Base-by-base conservation (phyloP, 2,329 filamentous ascomycete genomes). In the Penicillium verrucosum region DNA sequence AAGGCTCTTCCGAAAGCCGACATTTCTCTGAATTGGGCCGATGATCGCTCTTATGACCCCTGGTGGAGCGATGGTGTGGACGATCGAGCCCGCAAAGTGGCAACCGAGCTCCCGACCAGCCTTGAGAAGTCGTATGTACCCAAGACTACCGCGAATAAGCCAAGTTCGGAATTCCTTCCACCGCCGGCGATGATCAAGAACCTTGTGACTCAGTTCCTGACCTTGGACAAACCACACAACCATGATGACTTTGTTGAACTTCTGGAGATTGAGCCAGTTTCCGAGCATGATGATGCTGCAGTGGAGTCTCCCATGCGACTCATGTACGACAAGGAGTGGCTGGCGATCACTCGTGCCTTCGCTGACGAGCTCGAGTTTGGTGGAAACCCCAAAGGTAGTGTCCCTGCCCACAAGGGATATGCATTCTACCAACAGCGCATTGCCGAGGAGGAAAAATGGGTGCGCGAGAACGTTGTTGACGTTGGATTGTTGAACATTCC, bases 311-410 rank as follows among this genome's bases (percentile, higher is more conserved):
- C 85, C 1, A 82, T 85, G 63, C 79, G 77, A 11, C 80, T 97
- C 0, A 78, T 86, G 46, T 97, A 99, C 70, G 94, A 99, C 72
- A 85, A 87, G 11, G 94, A 99, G 76, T 99, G 93, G 93, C 85
- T 99, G 8, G 89, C 94, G 41, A 97, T 99, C 61, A 92, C 88
- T 12, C 89, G 93, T 41, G 88, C 86, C 8, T 95, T 97, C 68
- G 85, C 89, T 40, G 66, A 79, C 3, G 80, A 85, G 40, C 79
- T 94, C 2, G 74, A 77, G 1, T 77, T 93, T 37, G 89, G 90
- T 43, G 49, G 49, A 16, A 80, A 88, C 60, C 79, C 79, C 5
- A 70, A 75, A 8, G 80, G 82, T 1, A 73, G 75, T 38, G 74
- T 82, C 0, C 80, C 88, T 0, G 71, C 77, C 1, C 81, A 95